Percentiles rank a stretch among this genome's conserved stretches.
Conservation (phyloP, 2,329 filamentous ascomycete species). For the Aspergillus ibericus region DNA sequence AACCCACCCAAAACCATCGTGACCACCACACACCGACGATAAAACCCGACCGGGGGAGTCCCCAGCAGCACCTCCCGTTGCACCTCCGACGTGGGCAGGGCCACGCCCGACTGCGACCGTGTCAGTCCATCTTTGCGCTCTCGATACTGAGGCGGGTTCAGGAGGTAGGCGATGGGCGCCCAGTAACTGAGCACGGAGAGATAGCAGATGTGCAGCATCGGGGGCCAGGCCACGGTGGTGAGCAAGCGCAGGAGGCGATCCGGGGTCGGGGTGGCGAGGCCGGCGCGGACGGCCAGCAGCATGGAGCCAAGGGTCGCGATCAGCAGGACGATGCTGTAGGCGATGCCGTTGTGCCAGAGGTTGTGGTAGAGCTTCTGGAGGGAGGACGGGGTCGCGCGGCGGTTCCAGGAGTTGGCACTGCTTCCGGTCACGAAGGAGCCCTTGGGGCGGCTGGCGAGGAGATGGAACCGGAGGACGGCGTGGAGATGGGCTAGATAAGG, state of each 20-base stretch:
- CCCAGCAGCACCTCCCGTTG: background rate
- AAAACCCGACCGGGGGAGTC: background rate
- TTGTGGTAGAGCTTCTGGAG: slow-evolving; percentile 16
- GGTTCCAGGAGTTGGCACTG: slow-evolving; percentile 27
- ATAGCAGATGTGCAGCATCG: slow-evolving; percentile 23
- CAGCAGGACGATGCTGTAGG: slow-evolving; percentile 18
- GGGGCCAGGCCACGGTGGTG: slow-evolving; percentile 24
- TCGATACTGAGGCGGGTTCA: slow-evolving; percentile 18
- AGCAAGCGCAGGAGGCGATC: slow-evolving; percentile 1
- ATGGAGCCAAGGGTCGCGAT: slow-evolving; percentile 11
- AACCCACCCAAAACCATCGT: background rate
- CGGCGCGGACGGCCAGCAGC: background rate
- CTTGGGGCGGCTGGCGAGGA: slow-evolving; percentile 25
- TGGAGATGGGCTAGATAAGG: slow-evolving; percentile 22
- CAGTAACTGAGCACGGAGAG: slow-evolving; percentile 19
- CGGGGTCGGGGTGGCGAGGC: background rate
- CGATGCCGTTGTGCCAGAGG: slow-evolving; percentile 19
- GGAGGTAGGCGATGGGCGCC: slow-evolving; percentile 23
- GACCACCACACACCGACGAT: background rate
- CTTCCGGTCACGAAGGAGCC: slow-evolving; percentile 34
- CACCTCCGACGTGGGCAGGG: background rate
- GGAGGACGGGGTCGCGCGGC: background rate
- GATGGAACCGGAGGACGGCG: slow-evolving; percentile 24
- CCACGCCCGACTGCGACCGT: background rate
- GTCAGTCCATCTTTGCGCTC: slow-evolving; percentile 3